These are phyloP conservation scores for Pythium coloratum DNA, from an alignment of 352 stramenopile species.

Conservation along the genomic window DNA sequence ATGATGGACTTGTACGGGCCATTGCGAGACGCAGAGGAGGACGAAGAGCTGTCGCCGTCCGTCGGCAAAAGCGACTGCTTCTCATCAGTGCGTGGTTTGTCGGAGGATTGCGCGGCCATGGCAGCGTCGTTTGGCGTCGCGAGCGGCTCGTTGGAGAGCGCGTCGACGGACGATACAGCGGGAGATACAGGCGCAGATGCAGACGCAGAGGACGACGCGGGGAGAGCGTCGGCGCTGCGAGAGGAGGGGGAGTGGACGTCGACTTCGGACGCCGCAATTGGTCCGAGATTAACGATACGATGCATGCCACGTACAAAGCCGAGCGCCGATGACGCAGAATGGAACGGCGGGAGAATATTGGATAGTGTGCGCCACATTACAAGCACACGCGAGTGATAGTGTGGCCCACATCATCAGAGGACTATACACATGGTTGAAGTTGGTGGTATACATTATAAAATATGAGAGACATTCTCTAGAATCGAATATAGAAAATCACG, in stretches of 20 bases:
- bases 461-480: neutral
- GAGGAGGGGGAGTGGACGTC: neutral
- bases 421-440: neutral
- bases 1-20: slow-evolving; percentile 68
- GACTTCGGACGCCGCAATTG: neutral
- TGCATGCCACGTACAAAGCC: neutral
- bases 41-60: slow-evolving; percentile 3
- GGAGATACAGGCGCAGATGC: neutral
- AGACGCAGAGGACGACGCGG: neutral
- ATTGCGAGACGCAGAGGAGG: neutral
- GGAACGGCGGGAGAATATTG: neutral
- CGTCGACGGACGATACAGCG: neutral
- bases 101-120: slow-evolving; percentile 11
- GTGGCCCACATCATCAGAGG: neutral
- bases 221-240: neutral
- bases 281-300: neutral
- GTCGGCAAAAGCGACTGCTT: slow-evolving; percentile 18
- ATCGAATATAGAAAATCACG: slow-evolving; percentile 5
- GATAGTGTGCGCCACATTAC: slow-evolving; percentile 1
- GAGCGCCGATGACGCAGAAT: neutral
- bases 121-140: neutral
- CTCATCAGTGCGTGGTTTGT: slow-evolving; percentile 18
- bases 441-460: no score
- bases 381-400: neutral
- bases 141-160: slow-evolving; percentile 1